These are phyloP conservation scores for Hypoxylon intermedium DNA, from an alignment of 495 filamentous ascomycete species.

Conservation along the genomic window DNA sequence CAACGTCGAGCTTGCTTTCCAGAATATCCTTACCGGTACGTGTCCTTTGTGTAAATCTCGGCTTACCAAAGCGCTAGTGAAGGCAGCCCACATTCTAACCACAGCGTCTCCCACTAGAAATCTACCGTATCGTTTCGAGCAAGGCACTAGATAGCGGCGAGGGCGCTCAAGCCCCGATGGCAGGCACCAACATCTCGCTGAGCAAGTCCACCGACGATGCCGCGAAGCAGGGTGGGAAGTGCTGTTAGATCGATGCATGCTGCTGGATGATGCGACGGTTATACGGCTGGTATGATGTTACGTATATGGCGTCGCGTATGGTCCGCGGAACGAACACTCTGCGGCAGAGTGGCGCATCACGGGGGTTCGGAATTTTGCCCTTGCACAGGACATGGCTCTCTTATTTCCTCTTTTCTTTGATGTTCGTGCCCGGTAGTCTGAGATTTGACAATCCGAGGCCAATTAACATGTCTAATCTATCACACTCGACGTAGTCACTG, in stretches of 20 bases:
- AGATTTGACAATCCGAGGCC: constrained; percentile 38
- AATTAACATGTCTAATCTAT: constrained; percentile 42
- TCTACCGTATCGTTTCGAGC: constrained; percentile 98
- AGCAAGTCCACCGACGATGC: constrained; percentile 77
- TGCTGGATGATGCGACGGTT: constrained; percentile 44
- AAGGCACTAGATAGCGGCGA: constrained; percentile 93
- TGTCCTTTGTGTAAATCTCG: constrained; percentile 16
- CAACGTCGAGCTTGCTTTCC: constrained; percentile 99
- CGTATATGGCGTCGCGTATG: constrained; percentile 57
- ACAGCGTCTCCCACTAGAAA: constrained; percentile 67
- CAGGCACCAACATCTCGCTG: constrained; percentile 80
- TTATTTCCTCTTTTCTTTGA: constrained; percentile 41
- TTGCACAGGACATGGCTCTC: constrained; percentile 45
- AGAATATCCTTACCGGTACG: constrained; percentile 97
- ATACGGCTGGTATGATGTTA: constrained; percentile 52
- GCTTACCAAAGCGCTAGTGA: constrained; percentile 18
- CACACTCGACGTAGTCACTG: constrained; percentile 34
- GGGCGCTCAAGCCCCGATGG: constrained; percentile 72
- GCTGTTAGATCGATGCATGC: constrained; percentile 69
- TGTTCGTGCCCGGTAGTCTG: constrained; percentile 29
- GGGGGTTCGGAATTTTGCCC: constrained; percentile 42
- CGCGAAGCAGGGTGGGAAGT: constrained; percentile 80
- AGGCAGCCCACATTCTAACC: constrained; percentile 22
- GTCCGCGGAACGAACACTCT: constrained; percentile 35
- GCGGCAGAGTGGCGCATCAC: constrained; percentile 44